These are phyloP conservation scores for Mycena rebaudengoi DNA, from an alignment of 768 basidiomycete species.

Conservation along the genomic window DNA sequence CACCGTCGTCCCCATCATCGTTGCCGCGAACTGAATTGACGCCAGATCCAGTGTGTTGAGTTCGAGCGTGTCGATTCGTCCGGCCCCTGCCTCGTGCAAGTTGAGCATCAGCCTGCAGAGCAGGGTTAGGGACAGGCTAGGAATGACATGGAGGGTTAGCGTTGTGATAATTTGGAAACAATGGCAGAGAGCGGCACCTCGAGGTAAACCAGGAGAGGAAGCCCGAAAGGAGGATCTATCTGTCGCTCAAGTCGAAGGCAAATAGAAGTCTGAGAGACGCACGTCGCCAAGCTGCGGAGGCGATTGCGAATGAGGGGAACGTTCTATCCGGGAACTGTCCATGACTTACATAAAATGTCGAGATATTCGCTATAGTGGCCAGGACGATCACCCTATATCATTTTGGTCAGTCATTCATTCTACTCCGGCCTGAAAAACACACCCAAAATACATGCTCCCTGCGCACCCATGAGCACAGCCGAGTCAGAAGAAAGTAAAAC, in stretches of 20 bases:
- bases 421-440: constrained; percentile 4
- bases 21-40: constrained; percentile 1
- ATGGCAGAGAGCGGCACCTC: constrained; percentile 13
- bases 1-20: constrained; percentile 7
- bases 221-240: constrained; percentile 14
- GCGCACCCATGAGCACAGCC: constrained; percentile 7
- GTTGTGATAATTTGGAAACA: not conserved
- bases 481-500: constrained; percentile 12
- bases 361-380: constrained; percentile 43
- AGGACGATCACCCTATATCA: constrained; percentile 16
- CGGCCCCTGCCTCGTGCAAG: constrained; percentile 16
- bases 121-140: constrained; percentile 16
- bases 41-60: constrained; percentile 6
- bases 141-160: constrained; percentile 1
- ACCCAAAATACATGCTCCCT: constrained; percentile 21
- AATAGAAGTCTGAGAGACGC: constrained; percentile 9
- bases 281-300: constrained; percentile 18
- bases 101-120: constrained; percentile 19
- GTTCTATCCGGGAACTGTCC: constrained; percentile 1
- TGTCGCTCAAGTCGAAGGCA: constrained; percentile 10
- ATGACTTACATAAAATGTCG: constrained; percentile 28
- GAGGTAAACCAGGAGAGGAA: constrained; percentile 18
- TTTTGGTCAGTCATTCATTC: constrained; percentile 13
- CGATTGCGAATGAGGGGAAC: constrained; percentile 12
- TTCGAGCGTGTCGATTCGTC: not conserved